Evolutionary conservation across 2,329 filamentous ascomycete genomes (phyloP).

Genomic region (Boeremia exigua): DNA sequence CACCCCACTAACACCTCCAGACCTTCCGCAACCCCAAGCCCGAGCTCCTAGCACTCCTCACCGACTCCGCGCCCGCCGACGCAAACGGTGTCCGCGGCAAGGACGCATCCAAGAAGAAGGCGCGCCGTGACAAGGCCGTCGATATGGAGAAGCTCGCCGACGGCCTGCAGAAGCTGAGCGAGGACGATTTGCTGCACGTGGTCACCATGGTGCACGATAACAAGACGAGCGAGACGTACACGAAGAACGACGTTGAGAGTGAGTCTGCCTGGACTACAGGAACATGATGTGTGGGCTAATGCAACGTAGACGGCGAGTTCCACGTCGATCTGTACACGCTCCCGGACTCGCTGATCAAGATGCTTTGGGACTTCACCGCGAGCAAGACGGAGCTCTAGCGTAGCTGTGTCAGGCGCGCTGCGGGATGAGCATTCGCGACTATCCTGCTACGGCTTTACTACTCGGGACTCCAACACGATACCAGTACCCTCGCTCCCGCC

Average conservation of each 20-base stretch:
- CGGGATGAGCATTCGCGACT: no score
- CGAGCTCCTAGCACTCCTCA: constrained; percentile 77
- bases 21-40: constrained; percentile 93
- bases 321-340: constrained; percentile 98
- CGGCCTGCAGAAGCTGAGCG: constrained; percentile 82
- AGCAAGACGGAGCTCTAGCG: constrained; percentile 42
- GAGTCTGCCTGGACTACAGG: constrained; percentile 48
- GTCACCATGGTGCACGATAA: constrained; percentile 99
- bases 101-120: constrained; percentile 76
- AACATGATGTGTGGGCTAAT: background rate
- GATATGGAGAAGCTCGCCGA: constrained; percentile 98
- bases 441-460: no score
- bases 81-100: constrained; percentile 69
- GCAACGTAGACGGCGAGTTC: constrained; percentile 83
- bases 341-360: constrained; percentile 85
- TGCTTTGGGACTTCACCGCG: constrained; percentile 87
- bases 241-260: constrained; percentile 97
- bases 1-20: constrained; percentile 51
- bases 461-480: no score
- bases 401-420: no score
- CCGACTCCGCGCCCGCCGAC: constrained; percentile 80
- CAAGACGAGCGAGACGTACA: constrained; percentile 92
- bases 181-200: constrained; percentile 92
- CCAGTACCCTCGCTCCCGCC: no score
- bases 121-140: constrained; percentile 69